Evolutionary conservation across 139 green algal species (phyloP).

Genomic region (Mesotaenium endlicherianum): DNA sequence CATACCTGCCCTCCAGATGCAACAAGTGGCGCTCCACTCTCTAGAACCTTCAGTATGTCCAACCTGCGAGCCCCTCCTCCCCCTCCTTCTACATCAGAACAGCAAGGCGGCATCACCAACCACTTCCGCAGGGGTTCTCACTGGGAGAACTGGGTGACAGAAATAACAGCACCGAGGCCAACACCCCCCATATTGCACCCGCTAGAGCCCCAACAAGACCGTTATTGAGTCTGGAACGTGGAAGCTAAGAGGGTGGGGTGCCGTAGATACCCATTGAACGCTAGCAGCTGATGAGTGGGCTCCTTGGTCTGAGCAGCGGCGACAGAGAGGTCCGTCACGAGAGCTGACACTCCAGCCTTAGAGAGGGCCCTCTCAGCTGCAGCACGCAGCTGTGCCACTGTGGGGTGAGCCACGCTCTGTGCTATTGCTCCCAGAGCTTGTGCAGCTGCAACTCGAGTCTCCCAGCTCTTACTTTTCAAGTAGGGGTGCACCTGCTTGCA

Average conservation of each 20-base stretch:
- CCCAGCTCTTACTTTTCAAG: constrained; percentile 75
- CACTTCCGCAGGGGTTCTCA: not conserved
- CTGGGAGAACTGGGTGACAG: constrained; percentile 39
- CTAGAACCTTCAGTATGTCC: constrained; percentile 67
- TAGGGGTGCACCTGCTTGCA: constrained; percentile 66
- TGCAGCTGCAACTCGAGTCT: constrained; percentile 73
- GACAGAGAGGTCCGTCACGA: no score
- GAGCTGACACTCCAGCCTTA: no score
- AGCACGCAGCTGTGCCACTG: constrained; percentile 59
- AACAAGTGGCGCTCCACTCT: constrained; percentile 70
- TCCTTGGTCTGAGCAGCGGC: no score
- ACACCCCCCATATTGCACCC: not conserved
- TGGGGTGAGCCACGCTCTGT: constrained; percentile 69
- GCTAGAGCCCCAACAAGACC: no score
- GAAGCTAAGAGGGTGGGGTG: no score
- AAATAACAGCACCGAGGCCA: not conserved
- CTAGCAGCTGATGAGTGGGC: no score
- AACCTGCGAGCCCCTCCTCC: constrained; percentile 51
- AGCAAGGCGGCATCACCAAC: not conserved
- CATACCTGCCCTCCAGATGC: constrained; percentile 72
- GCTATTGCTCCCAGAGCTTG: constrained; percentile 75
- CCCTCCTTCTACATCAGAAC: not conserved
- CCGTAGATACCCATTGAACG: no score
- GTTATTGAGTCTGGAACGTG: no score
- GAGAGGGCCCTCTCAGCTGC: no score